These are phyloP conservation scores for Dendrobium nobile DNA, from an alignment of 106 monocot genomes.

Conservation along the genomic window DNA sequence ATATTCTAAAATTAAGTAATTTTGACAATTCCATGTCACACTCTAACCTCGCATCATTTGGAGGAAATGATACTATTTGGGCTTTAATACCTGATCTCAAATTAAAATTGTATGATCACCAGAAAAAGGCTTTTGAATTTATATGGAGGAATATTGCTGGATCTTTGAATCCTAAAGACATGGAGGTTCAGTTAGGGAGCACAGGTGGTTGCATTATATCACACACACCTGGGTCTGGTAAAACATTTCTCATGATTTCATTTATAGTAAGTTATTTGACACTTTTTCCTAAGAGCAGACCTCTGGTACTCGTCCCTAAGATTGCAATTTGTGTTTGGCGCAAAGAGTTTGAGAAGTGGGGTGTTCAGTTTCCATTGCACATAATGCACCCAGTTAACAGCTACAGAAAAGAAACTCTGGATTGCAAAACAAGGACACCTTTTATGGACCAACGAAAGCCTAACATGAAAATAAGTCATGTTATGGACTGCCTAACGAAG, in stretches of 20 bases:
- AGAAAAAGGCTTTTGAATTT: constrained; percentile 69
- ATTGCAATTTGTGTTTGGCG: constrained; percentile 54
- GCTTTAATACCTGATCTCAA: constrained; percentile 35
- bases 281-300: constrained; percentile 43
- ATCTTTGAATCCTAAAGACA: constrained; percentile 34
- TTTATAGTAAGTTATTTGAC: constrained; percentile 59
- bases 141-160: constrained; percentile 68
- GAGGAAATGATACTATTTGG: constrained; percentile 37
- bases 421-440: constrained; percentile 7
- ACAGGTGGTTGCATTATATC: constrained; percentile 78
- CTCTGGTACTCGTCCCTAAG: constrained; percentile 67
- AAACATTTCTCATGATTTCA: constrained; percentile 59
- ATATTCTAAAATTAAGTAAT: constrained; percentile 14
- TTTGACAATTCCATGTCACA: constrained; percentile 9
- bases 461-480: constrained; percentile 28
- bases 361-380: constrained; percentile 43
- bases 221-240: constrained; percentile 74
- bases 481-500: constrained; percentile 48
- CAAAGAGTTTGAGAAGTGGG: constrained; percentile 73
- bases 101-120: constrained; percentile 50
- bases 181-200: constrained; percentile 13
- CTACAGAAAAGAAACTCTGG: constrained; percentile 16
- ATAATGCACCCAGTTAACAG: constrained; percentile 29
- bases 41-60: constrained; percentile 11
- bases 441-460: constrained; percentile 12